Base-by-base conservation (phyloP, 768 basidiomycete genomes). In the Lactarius trivialis region DNA sequence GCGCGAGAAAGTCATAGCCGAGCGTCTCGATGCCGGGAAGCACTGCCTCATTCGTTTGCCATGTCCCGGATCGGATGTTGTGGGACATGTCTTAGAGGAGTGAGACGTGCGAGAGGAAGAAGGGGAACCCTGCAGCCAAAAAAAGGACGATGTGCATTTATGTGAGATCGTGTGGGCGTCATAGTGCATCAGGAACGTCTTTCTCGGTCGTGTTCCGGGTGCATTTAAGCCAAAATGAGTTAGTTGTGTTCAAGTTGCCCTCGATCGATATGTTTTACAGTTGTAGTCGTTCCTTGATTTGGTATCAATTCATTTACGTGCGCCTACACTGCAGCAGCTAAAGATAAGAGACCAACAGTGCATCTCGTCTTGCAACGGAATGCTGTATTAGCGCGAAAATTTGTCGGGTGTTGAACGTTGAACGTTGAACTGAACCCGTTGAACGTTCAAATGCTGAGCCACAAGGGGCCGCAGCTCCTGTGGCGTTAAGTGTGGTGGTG, bases 1-100 rank as follows among this genome's bases (percentile, higher is more conserved):
- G 68, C 2, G 68, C 71, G 15, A 72, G 60, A 49, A 71, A 72
- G n/a, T 30, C 37, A 7, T 14, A 9, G n/a, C 45, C 58, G 1
- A 41, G 58, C 1, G 0, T 1, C 14, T 55, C 7, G 32, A 36
- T 14, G 4, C 15, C 1, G 6, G 55, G 61, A 26, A 61, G 34
- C 8, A 7, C 36, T 1, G 34, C 21, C 4, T 24, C n/a, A 12
- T 49, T 26, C 11, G 2, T 41, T 17, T 26, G 1, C 39, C 48
- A 9, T 36, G 21, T 30, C 43, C 32, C 34, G 41, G 45, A 7
- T 12, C 7, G 4, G 30, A n/a, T 5, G 15, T 2, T 12, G n/a
- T 15, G 39, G 7, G 36, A 51, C 60, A 61, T 61, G 2, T 24
- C 7, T 0, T 17, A 24, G 45, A 9, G 45, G 26, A 48, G 45